Percentiles rank a stretch among this genome's conserved stretches.
Conservation (phyloP, 768 basidiomycete genomes). For the Arthromyces matolae region DNA sequence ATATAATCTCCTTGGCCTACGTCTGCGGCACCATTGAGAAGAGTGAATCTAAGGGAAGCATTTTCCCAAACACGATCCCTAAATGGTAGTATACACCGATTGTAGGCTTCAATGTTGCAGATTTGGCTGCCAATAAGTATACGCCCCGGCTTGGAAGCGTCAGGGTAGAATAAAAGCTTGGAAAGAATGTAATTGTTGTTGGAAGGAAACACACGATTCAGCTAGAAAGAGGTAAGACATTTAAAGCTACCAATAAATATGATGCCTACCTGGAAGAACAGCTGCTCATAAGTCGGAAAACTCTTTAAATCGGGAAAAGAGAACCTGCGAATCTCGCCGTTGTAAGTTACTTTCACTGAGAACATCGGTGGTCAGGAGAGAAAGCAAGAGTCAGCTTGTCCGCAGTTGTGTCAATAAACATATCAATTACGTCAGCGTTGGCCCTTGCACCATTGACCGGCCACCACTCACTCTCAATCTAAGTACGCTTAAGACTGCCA, state of each 20-base stretch:
- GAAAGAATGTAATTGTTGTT: constrained; percentile 58
- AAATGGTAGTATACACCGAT: constrained; percentile 45
- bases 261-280: constrained; percentile 56
- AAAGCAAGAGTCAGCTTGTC: constrained; percentile 12
- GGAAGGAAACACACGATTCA: constrained; percentile 68
- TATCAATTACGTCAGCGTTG: constrained; percentile 15
- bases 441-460: too few relatives aligned
- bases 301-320: constrained; percentile 44
- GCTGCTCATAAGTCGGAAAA: constrained; percentile 63
- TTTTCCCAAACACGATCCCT: constrained; percentile 50
- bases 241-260: constrained; percentile 8
- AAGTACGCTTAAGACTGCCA: too few relatives aligned
- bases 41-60: constrained; percentile 58
- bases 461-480: too few relatives aligned
- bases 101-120: constrained; percentile 56
- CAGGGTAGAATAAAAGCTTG: constrained; percentile 66
- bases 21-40: constrained; percentile 46
- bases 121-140: constrained; percentile 63
- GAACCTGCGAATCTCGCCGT: constrained; percentile 64
- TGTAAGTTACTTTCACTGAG: constrained; percentile 77
- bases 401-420: background rate
- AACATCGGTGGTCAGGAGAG: constrained; percentile 55
- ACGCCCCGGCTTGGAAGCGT: constrained; percentile 47
- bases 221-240: constrained; percentile 35
- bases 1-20: background rate